These are phyloP conservation scores for Dactylis glomerata DNA, from an alignment of 176 grass and related monocot genomes.

Conservation along the genomic window DNA sequence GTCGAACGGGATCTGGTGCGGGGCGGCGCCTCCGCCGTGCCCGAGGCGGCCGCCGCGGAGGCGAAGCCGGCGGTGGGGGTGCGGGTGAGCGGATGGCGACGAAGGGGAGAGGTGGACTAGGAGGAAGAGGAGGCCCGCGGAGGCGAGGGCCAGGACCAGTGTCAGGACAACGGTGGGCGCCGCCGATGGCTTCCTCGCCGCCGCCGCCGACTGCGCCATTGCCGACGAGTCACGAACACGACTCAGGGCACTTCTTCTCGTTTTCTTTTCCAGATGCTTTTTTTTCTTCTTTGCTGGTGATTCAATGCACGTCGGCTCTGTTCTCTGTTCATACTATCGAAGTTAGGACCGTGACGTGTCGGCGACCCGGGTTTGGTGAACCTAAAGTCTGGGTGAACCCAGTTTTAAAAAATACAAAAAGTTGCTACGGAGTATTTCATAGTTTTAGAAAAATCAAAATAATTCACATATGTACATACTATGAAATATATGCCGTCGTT, in stretches of 20 bases:
- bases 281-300: conserved; percentile 3
- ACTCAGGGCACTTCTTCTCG: background rate
- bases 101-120: conserved; percentile 51
- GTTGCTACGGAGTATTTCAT: no score
- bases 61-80: conserved; percentile 71
- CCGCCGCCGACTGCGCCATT: conserved; percentile 36
- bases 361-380: no score
- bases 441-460: no score
- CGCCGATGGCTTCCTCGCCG: conserved; percentile 37
- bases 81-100: conserved; percentile 28
- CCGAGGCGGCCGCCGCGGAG: conserved; percentile 47
- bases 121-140: conserved; percentile 48
- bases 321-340: no score
- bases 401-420: no score
- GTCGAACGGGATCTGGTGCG: conserved; percentile 70
- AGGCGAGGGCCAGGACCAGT: conserved; percentile 34
- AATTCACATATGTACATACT: no score
- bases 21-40: background rate
- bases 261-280: background rate
- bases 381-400: no score
- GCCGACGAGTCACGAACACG: background rate
- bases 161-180: conserved; percentile 20
- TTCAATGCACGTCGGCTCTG: background rate
- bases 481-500: no score
- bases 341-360: no score